These are phyloP conservation scores for Saitozyma podzolica DNA, from an alignment of 768 basidiomycete genomes.

Conservation along the genomic window DNA sequence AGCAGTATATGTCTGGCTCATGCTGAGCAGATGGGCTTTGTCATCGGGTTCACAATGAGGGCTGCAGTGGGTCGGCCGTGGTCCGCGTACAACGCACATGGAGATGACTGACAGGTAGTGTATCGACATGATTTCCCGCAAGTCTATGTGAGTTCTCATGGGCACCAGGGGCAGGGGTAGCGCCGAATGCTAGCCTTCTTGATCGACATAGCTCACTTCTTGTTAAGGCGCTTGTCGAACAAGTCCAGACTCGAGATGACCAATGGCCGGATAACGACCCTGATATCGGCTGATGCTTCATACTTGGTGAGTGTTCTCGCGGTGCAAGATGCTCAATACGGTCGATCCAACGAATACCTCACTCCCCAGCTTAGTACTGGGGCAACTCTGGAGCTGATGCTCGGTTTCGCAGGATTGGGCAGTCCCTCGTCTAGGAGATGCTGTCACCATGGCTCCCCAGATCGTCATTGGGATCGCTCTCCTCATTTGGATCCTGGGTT, in stretches of 20 bases:
- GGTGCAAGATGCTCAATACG: slow-evolving; percentile 56
- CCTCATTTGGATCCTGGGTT: slow-evolving; percentile 67
- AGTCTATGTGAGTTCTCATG: slow-evolving; percentile 53
- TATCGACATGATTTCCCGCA: slow-evolving; percentile 20
- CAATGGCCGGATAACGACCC: slow-evolving; percentile 67
- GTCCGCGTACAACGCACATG: neutral
- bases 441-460: slow-evolving; percentile 61
- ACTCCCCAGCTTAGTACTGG: neutral
- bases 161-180: too few species aligned
- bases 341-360: too few species aligned
- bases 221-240: slow-evolving; percentile 59
- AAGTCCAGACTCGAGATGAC: slow-evolving; percentile 62
- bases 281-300: slow-evolving; percentile 66
- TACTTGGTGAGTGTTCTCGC: slow-evolving; percentile 56
- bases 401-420: slow-evolving; percentile 49
- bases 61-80: slow-evolving; percentile 6
- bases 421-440: slow-evolving; percentile 52
- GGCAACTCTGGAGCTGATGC: neutral
- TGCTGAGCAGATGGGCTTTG: slow-evolving; percentile 15
- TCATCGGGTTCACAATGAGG: slow-evolving; percentile 22
- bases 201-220: neutral
- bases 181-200: neutral
- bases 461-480: slow-evolving; percentile 65
- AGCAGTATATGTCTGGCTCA: slow-evolving; percentile 17
- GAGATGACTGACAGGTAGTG: neutral